Conservation (phyloP, 305 asterid species). For the Fraxinus angustifolia region DNA sequence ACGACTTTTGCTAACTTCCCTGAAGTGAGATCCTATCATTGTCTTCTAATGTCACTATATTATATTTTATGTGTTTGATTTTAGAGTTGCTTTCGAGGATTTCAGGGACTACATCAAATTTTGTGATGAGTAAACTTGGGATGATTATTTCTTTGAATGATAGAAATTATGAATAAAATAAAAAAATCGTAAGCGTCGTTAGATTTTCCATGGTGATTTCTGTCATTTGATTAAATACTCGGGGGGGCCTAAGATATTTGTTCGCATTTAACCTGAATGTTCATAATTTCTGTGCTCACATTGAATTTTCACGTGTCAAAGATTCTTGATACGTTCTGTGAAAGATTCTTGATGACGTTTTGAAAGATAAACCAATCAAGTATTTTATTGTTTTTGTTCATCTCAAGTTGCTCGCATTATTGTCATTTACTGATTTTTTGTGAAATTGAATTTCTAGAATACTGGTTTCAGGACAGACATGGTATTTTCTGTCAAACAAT, state of each 20-base stretch:
- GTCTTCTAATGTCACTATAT: neutral
- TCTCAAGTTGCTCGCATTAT: slow-evolving; percentile 2
- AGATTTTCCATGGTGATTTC: neutral
- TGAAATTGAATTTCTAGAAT: slow-evolving; percentile 46
- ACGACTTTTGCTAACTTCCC: neutral
- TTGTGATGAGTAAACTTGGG: neutral
- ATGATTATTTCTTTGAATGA: neutral
- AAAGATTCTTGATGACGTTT: neutral
- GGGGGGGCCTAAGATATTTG: neutral
- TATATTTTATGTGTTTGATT: neutral
- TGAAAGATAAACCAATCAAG: neutral
- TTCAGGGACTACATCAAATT: neutral
- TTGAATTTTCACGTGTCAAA: neutral
- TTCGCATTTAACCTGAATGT: neutral
- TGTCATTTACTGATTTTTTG: slow-evolving; percentile 7
- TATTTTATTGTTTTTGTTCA: neutral
- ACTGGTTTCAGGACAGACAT: slow-evolving; percentile 80
- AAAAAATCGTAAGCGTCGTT: neutral
- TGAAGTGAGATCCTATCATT: neutral
- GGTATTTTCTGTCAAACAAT: slow-evolving; percentile 42
- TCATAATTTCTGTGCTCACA: neutral
- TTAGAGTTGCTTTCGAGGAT: neutral
- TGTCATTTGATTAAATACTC: no score
- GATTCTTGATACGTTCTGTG: neutral
- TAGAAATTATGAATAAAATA: neutral